Percentiles rank a stretch among this genome's conserved stretches.
Conservation (phyloP, 768 basidiomycete species). For the Pulveroboletus ravenelii region DNA sequence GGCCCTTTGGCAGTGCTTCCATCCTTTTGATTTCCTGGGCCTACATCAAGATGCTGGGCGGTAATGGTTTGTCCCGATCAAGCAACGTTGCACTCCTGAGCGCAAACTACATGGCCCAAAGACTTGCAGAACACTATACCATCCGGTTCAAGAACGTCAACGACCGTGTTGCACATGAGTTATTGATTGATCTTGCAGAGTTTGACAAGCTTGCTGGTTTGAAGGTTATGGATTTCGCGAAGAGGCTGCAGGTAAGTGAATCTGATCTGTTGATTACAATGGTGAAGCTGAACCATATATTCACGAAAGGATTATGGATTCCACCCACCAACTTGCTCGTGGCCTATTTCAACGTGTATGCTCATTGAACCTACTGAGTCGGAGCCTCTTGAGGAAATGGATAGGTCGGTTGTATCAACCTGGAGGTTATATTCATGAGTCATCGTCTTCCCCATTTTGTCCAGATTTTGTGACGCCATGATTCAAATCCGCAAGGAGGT, state of each 20-base stretch:
- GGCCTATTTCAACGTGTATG: constrained; percentile 98
- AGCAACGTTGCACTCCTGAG: constrained; percentile 87
- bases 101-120: constrained; percentile 95
- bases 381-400: constrained; percentile 88
- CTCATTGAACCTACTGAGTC: constrained; percentile 97
- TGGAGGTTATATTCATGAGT: background rate
- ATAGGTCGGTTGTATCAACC: constrained; percentile 46
- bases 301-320: constrained; percentile 74
- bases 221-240: constrained; percentile 95
- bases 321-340: constrained; percentile 96
- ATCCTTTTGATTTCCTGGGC: constrained; percentile 98
- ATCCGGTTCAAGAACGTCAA: constrained; percentile 88
- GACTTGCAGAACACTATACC: constrained; percentile 79
- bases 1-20: constrained; percentile 91
- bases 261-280: background rate
- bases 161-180: constrained; percentile 91
- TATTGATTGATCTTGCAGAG: constrained; percentile 91
- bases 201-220: constrained; percentile 87
- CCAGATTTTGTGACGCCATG: constrained; percentile 97
- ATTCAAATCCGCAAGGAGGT: constrained; percentile 92
- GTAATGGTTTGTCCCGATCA: constrained; percentile 78
- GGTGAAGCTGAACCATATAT: background rate
- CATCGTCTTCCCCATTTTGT: background rate
- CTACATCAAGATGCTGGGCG: constrained; percentile 99
- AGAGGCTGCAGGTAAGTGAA: constrained; percentile 75